Percentiles rank a stretch among this genome's conserved stretches.
Evolutionary conservation across 768 basidiomycete genomes (phyloP).

Genomic region (Cyathus striatus): DNA sequence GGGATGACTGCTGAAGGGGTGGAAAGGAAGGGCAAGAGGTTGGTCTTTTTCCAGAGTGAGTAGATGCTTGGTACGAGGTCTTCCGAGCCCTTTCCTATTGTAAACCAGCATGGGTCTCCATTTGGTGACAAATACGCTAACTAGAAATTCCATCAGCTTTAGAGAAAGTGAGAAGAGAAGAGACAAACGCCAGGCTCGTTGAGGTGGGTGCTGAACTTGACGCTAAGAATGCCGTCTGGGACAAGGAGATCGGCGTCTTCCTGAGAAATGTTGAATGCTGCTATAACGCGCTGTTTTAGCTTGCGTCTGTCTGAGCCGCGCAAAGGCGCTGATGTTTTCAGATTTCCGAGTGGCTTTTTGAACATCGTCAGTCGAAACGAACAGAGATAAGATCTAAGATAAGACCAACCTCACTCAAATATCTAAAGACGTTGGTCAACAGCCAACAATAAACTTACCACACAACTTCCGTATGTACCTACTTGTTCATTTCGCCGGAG

Average conservation of each 20-base stretch:
- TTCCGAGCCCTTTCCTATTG: constrained; percentile 59
- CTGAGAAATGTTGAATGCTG: constrained; percentile 38
- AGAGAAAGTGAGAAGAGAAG: no score
- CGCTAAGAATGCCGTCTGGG: constrained; percentile 64
- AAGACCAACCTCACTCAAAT: not conserved
- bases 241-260: constrained; percentile 69
- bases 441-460: no score
- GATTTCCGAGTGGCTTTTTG: constrained; percentile 66
- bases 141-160: constrained; percentile 25
- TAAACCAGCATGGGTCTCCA: constrained; percentile 79
- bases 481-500: no score
- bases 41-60: constrained; percentile 71
- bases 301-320: constrained; percentile 72
- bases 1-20: constrained; percentile 71
- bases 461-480: no score
- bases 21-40: constrained; percentile 64
- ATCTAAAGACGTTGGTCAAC: no score
- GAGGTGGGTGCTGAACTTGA: constrained; percentile 63
- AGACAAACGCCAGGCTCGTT: constrained; percentile 64
- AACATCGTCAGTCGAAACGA: constrained; percentile 43
- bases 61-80: constrained; percentile 79
- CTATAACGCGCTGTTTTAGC: constrained; percentile 53
- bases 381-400: not conserved
- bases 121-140: constrained; percentile 57
- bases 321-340: constrained; percentile 74